Base-by-base conservation (phyloP, 768 basidiomycete genomes). In the Crucibulum laeve region DNA sequence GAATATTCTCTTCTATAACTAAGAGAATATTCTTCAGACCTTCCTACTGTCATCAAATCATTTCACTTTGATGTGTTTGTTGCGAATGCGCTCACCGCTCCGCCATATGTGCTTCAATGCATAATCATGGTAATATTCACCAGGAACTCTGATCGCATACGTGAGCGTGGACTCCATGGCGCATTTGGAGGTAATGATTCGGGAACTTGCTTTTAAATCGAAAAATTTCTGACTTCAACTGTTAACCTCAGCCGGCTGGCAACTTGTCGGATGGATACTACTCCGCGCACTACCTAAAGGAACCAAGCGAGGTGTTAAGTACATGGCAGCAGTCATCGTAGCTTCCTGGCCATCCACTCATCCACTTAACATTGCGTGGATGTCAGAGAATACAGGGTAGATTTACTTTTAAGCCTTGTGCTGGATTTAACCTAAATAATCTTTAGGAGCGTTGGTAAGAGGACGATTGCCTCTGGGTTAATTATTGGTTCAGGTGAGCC, bases 211-310 rank as follows among this genome's bases (percentile, higher is more conserved):
- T 7, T 25, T 38, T 15, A 3, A 21, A n/a, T 8, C 28, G 8
- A 8, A 30, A 30, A 30, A 30, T 30, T 30, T 30, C n/a, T 30
- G 10, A 37, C 15, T 11, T n/a, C n/a, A n/a, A n/a, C n/a, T n/a
- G n/a, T n/a, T n/a, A n/a, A n/a, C n/a, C n/a, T n/a, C 10, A 68
- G 67, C 65, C 35, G 63, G 62, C 1, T 68, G 67, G 67, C 65
- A 66, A 38, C 46, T 64, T 1, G 48, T 58, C 0, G 67, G 67
- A 1, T 68, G 67, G 67, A 58, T 68, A 5, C 51, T 67, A 26
- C 54, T 68, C 5, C 59, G 65, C 1, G 55, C 57, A 26, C 47
- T 68, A 30, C 64, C 64, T 0, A 43, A 52, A 3, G 40, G 42
- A 21, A 54, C 67, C 2, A 53, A 56, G 6, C 47, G 60, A 23